Conservation (phyloP, 352 stramenopile species). For the Aphanomyces invadans region DNA sequence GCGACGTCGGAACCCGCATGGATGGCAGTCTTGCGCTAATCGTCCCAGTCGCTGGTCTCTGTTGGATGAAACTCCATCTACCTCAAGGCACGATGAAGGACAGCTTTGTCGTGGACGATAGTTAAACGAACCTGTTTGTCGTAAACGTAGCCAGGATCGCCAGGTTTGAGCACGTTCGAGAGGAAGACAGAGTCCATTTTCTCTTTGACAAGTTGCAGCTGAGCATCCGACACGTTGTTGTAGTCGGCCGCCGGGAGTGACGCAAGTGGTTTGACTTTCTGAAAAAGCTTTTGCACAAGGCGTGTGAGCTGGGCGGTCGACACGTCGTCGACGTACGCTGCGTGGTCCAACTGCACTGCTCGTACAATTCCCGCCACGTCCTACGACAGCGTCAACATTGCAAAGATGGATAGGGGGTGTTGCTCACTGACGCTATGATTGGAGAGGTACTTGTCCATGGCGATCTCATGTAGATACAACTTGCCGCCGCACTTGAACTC, state of each 20-base stretch:
- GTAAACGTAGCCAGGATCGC: slow-evolving; percentile 51
- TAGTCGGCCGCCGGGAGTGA: slow-evolving; percentile 59
- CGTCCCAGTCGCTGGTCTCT: slow-evolving; percentile 14
- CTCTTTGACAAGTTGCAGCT: slow-evolving; percentile 56
- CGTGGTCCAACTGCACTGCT: not conserved
- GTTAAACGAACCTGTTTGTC: slow-evolving; percentile 45
- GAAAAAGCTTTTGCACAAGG: not conserved
- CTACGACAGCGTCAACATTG: not conserved
- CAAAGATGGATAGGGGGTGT: not conserved
- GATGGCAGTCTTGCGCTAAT: too few species aligned
- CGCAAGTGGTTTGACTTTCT: slow-evolving; percentile 1
- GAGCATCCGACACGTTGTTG: slow-evolving; percentile 66
- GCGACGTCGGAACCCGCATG: too few species aligned
- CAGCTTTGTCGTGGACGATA: not conserved
- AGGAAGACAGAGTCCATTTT: slow-evolving; percentile 67
- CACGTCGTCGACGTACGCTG: slow-evolving; percentile 9
- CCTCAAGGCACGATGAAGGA: not conserved
- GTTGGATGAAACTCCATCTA: not conserved
- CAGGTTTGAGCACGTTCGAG: slow-evolving; percentile 49
- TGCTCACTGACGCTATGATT: not conserved
- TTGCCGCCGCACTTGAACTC: slow-evolving; percentile 1
- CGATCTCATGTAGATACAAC: slow-evolving; percentile 8
- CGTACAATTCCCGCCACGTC: not conserved
- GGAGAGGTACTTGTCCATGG: not conserved
- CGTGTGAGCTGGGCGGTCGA: slow-evolving; percentile 3